These are phyloP conservation scores for Sugiyamaella lignohabitans DNA, from an alignment of 805 yeast species.

Conservation along the genomic window DNA sequence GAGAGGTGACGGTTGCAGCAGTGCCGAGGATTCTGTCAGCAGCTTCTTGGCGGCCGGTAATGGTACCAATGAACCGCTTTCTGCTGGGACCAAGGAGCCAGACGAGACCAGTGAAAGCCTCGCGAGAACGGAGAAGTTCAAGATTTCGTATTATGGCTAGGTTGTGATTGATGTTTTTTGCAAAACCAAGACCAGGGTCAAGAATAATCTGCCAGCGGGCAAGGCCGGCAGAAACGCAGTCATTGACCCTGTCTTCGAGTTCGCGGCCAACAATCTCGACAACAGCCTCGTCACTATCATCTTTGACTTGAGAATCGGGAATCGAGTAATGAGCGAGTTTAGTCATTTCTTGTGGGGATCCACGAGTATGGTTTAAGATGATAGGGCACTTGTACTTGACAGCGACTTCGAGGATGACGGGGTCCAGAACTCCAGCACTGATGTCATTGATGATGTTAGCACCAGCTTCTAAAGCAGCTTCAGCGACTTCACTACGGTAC, in stretches of 20 bases:
- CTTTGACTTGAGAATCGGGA: slow-evolving; percentile 20
- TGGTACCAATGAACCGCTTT: slow-evolving; percentile 74
- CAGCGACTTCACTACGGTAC: slow-evolving; percentile 70
- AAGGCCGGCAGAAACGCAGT: slow-evolving; percentile 59
- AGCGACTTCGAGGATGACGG: slow-evolving; percentile 58
- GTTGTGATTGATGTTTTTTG: slow-evolving; percentile 73
- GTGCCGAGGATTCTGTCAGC: slow-evolving; percentile 69
- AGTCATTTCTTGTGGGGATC: slow-evolving; percentile 70
- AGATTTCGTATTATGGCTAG: slow-evolving; percentile 47
- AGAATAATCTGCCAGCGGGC: slow-evolving; percentile 83
- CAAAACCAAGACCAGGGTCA: slow-evolving; percentile 97
- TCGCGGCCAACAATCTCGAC: slow-evolving; percentile 61
- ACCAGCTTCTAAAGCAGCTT: slow-evolving; percentile 60
- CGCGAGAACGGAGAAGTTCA: slow-evolving; percentile 15
- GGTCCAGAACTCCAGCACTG: slow-evolving; percentile 70
- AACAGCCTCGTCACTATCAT: slow-evolving; percentile 30
- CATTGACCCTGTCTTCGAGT: slow-evolving; percentile 45
- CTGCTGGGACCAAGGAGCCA: slow-evolving; percentile 82
- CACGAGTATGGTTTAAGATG: slow-evolving; percentile 78
- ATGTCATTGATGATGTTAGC: slow-evolving; percentile 92
- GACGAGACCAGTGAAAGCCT: slow-evolving; percentile 44
- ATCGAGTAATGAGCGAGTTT: slow-evolving; percentile 47
- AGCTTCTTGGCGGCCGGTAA: slow-evolving; percentile 54
- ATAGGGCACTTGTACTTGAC: slow-evolving; percentile 64
- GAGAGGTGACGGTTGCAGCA: slow-evolving; percentile 63